These are phyloP conservation scores for Solanum virginianum DNA, from an alignment of 257 asterid species.

Conservation along the genomic window DNA sequence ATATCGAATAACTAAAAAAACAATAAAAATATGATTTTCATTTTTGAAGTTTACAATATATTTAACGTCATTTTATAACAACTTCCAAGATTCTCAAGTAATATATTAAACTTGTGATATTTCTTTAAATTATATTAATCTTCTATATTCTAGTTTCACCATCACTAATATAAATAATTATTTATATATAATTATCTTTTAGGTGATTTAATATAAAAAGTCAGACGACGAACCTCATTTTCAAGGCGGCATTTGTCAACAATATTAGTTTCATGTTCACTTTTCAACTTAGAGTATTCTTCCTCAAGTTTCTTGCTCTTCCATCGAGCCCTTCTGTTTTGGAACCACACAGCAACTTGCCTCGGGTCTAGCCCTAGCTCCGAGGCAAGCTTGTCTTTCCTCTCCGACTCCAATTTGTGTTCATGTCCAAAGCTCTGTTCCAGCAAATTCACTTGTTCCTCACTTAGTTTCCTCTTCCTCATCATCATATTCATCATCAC, in stretches of 20 bases:
- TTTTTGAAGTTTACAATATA: not conserved
- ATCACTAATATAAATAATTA: not conserved
- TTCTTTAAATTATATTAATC: not conserved
- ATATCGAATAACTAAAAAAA: not conserved
- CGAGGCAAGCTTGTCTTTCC: conserved; percentile 11
- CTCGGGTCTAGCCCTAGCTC: conserved; percentile 13
- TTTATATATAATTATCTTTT: not conserved
- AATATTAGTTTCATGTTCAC: conserved; percentile 35
- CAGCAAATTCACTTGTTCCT: conserved; percentile 6
- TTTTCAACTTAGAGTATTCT: conserved; percentile 16
- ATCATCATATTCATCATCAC: not conserved
- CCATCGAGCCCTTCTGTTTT: conserved; percentile 14
- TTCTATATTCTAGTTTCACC: not conserved
- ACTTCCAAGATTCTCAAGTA: not conserved
- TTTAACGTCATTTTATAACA: not conserved
- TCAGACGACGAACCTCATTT: conserved; percentile 28
- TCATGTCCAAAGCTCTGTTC: conserved; percentile 42
- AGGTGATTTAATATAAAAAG: not conserved
- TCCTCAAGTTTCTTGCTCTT: conserved; percentile 9
- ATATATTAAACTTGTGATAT: not conserved
- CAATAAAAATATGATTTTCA: not conserved
- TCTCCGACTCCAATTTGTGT: conserved; percentile 11
- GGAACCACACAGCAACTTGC: conserved; percentile 15
- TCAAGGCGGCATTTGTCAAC: conserved; percentile 67
- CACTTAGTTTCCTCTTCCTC: conserved; percentile 11